Conservation (phyloP, 139 green algal species). For the Micractinium conductrix region DNA sequence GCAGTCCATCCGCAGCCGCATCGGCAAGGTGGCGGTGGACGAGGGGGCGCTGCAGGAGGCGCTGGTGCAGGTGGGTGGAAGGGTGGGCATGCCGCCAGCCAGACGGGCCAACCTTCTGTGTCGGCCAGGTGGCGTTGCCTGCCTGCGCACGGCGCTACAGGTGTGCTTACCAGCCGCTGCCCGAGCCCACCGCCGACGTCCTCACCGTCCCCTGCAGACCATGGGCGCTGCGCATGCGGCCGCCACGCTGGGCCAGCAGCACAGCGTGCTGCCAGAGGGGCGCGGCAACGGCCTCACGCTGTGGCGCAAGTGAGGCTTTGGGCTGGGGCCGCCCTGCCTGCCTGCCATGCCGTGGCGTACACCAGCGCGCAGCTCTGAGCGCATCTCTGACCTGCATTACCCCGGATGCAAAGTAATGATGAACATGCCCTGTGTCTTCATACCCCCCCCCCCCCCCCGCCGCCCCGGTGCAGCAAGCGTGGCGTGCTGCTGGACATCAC, state of each 20-base stretch:
- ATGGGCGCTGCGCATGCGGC: slow-evolving; percentile 20
- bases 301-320: neutral
- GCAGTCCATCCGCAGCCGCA: neutral
- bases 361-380: too few relatives aligned
- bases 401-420: too few relatives aligned
- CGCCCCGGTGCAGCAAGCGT: slow-evolving; percentile 32
- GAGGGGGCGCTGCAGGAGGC: slow-evolving; percentile 26
- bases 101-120: too few relatives aligned
- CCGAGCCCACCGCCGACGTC: too few relatives aligned
- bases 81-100: too few relatives aligned
- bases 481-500: slow-evolving; percentile 80
- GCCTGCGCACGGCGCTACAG: too few relatives aligned
- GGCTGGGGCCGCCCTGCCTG: neutral
- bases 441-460: neutral
- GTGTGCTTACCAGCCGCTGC: too few relatives aligned
- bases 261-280: slow-evolving; percentile 26
- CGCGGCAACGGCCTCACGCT: neutral
- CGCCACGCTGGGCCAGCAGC: slow-evolving; percentile 8
- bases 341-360: neutral
- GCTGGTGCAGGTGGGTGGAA: slow-evolving; percentile 3
- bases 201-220: slow-evolving; percentile 5
- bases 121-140: too few relatives aligned
- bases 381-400: too few relatives aligned
- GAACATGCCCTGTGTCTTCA: neutral
- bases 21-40: slow-evolving; percentile 15